Conservation (phyloP, 2,329 filamentous ascomycete genomes). For the Byssoonygena ceratinophila region DNA sequence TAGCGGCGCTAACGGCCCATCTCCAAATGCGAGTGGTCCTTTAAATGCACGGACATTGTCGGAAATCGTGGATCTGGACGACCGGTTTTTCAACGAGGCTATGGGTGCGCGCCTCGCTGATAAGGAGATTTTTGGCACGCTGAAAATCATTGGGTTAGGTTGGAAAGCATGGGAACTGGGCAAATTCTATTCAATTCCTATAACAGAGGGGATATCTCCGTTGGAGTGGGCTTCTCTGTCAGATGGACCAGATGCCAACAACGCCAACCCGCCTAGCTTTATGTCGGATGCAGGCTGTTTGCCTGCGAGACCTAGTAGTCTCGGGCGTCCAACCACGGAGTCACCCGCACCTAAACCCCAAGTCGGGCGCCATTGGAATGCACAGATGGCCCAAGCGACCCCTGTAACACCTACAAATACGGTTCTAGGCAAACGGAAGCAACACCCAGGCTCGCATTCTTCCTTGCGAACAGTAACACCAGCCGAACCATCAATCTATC, state of each 20-base stretch:
- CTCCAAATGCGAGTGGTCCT: background rate
- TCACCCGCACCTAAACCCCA: background rate
- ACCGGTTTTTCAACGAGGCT: conserved; percentile 25
- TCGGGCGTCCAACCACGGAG: background rate
- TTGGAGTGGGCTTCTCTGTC: background rate
- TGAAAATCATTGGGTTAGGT: conserved; percentile 32
- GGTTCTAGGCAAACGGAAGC: conserved; percentile 10
- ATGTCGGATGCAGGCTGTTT: background rate
- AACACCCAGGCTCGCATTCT: background rate
- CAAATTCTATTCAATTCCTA: conserved; percentile 29
- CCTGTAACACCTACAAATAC: background rate
- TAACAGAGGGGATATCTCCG: background rate
- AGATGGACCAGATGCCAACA: background rate
- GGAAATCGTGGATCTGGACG: conserved; percentile 31
- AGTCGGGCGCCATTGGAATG: background rate
- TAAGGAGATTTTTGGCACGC: conserved; percentile 23
- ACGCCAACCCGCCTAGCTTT: background rate
- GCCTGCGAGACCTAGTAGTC: background rate
- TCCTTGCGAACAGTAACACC: background rate
- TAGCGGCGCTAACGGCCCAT: background rate
- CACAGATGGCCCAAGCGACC: background rate
- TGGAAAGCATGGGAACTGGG: conserved; percentile 32
- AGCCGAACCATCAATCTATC: background rate
- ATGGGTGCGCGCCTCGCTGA: conserved; percentile 27
- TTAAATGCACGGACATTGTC: conserved; percentile 21